A percentile compares a stretch with the other conserved stretches of the same genome.
Conservation (phyloP, 345 rosid species). For the Ceriops decandra region DNA sequence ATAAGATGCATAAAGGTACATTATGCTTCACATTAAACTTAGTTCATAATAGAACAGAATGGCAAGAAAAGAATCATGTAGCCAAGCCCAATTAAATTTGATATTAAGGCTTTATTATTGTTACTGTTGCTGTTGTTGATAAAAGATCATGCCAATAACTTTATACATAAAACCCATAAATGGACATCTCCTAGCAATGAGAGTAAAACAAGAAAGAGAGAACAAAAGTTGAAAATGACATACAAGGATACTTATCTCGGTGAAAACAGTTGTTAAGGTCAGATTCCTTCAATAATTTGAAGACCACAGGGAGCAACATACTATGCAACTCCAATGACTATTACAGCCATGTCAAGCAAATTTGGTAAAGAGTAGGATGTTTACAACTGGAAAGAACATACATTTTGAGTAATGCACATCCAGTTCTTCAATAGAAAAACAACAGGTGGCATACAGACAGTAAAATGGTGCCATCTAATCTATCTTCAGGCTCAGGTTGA, state of each 20-base stretch:
- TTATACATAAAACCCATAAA: too few relatives aligned
- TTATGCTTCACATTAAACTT: background rate
- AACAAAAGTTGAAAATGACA: background rate
- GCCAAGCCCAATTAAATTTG: too few relatives aligned
- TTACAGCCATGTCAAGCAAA: conserved; percentile 4
- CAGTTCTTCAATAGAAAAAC: background rate
- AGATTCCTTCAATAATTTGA: background rate
- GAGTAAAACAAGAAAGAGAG: background rate
- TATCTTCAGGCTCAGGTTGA: background rate
- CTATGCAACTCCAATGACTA: background rate
- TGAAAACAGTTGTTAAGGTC: background rate
- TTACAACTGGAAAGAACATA: background rate
- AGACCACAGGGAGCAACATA: background rate
- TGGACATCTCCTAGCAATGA: background rate
- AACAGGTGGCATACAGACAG: background rate
- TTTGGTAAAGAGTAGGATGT: background rate
- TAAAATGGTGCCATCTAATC: background rate
- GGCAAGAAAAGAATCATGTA: too few relatives aligned
- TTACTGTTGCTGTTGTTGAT: too few relatives aligned
- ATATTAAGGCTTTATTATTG: too few relatives aligned
- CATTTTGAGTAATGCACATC: background rate
- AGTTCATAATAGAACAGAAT: too few relatives aligned
- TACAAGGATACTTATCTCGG: background rate
- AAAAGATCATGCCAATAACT: too few relatives aligned
- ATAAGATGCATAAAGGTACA: background rate